These are phyloP conservation scores for Debaryomyces nepalensis DNA, from an alignment of 1,139 yeast genomes.

Conservation along the genomic window DNA sequence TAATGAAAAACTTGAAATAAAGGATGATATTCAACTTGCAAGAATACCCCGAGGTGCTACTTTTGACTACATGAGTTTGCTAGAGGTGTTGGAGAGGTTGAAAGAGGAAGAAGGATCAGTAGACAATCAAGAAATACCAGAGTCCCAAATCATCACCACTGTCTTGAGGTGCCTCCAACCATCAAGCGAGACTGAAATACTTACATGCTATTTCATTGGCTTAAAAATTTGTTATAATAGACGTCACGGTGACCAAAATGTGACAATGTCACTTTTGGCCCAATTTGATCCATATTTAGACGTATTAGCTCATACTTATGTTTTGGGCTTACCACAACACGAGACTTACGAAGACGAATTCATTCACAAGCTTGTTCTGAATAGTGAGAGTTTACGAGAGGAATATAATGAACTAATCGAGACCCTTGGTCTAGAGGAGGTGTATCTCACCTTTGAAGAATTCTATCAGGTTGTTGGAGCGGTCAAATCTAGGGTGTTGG, in stretches of 20 bases:
- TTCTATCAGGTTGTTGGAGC: slow-evolving; percentile 53
- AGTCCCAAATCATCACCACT: slow-evolving; percentile 25
- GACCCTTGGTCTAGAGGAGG: slow-evolving; percentile 18
- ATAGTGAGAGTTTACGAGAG: slow-evolving; percentile 25
- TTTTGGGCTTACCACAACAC: slow-evolving; percentile 16
- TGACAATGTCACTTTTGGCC: slow-evolving; percentile 17
- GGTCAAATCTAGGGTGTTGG: slow-evolving; percentile 61
- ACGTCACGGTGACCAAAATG: slow-evolving; percentile 8
- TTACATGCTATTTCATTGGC: slow-evolving; percentile 33
- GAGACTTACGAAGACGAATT: slow-evolving; percentile 23
- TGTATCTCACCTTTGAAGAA: slow-evolving; percentile 20
- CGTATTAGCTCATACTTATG: slow-evolving; percentile 29
- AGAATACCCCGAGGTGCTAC: slow-evolving; percentile 38
- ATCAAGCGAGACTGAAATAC: slow-evolving; percentile 35
- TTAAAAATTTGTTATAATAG: slow-evolving; percentile 21
- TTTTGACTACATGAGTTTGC: slow-evolving; percentile 34
- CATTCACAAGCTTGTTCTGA: slow-evolving; percentile 21
- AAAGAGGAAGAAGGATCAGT: slow-evolving; percentile 17
- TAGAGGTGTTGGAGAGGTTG: slow-evolving; percentile 30
- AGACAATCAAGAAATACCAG: slow-evolving; percentile 21
- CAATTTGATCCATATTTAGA: slow-evolving; percentile 31
- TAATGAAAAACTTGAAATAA: not conserved
- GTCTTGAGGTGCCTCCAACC: slow-evolving; percentile 30
- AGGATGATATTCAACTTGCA: slow-evolving; percentile 27
- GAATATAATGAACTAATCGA: slow-evolving; percentile 28